Percentiles rank a stretch among this genome's conserved stretches.
These are phyloP conservation scores for Plasmodium yoelii DNA, from an alignment of 169 alveolate genomes.

Conservation along the genomic window DNA sequence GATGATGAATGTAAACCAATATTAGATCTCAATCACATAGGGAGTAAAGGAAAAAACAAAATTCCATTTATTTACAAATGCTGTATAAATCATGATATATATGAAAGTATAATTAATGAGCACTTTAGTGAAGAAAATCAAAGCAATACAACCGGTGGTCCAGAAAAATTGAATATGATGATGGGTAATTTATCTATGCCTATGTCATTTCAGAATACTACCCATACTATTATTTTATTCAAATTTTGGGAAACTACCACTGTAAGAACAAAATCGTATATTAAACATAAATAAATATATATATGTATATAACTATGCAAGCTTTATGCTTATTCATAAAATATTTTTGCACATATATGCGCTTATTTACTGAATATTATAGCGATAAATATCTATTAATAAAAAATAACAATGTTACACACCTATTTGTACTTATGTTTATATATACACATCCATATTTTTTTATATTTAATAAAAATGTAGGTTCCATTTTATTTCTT, in stretches of 20 bases:
- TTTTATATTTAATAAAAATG: background rate
- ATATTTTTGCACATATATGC: background rate
- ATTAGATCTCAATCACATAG: conserved; percentile 2
- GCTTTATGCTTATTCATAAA: too few species aligned
- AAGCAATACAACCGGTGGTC: background rate
- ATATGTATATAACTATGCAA: background rate
- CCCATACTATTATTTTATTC: conserved; percentile 65
- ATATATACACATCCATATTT: background rate
- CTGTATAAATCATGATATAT: conserved; percentile 27
- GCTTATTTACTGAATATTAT: too few species aligned
- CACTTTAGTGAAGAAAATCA: conserved; percentile 12
- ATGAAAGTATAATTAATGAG: conserved; percentile 23
- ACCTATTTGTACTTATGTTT: background rate
- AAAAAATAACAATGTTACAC: background rate
- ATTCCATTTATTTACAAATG: conserved; percentile 38
- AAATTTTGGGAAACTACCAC: conserved; percentile 61
- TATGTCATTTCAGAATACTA: conserved; percentile 55
- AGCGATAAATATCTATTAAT: too few species aligned
- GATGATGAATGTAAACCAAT: conserved; percentile 12
- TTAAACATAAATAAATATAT: background rate
- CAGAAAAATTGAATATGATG: conserved; percentile 1
- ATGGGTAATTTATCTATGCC: conserved; percentile 31
- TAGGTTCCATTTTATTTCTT: conserved; percentile 34
- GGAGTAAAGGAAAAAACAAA: conserved; percentile 22
- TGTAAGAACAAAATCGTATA: conserved; percentile 10